Evolutionary conservation across 768 basidiomycete genomes (phyloP), one percentile per base, ranked within the genome.

Genomic region (Sutorius australiensis): DNA sequence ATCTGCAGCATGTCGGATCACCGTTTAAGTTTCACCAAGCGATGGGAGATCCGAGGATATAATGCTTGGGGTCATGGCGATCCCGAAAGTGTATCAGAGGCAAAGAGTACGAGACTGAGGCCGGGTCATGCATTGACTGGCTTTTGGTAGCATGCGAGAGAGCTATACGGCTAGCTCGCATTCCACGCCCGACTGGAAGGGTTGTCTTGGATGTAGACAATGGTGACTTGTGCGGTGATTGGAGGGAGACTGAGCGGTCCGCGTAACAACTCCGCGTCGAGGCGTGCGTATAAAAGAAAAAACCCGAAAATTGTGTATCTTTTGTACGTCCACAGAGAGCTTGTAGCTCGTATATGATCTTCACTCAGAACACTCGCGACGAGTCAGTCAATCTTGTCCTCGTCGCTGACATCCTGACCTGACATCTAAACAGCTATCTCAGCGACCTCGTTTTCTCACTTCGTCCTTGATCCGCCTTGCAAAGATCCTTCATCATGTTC

Each of bases 361-460:
- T 68, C 62, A 70, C 69, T 49, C 59, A 67, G 44, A 67, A 39
- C 43, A 71, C 67, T 6, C 68, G 67, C 59, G 69, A 68, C 68
- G 68, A 68, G 67, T 68, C 50, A 58, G 68, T 68, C 31, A 17
- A 7, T 0, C n/a, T 44, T 36, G 17, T 24, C 21, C 8, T 39
- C 40, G 16, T 40, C 40, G 55, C 44, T 54, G 34, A 59, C 12
- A 13, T 53, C 44, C 34, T 37, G 37, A 44, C 48, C 32, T 13
- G 21, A 34, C 27, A 9, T 40, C 12, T 27, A 24, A 51, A 32
- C 34, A 68, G 67, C 28, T 68, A 68, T 27, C 66, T 68, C 44
- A 70, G 67, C 36, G 67, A 68, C 44, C 64, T 66, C 44, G 62
- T 70, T 13, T 68, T 68, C 40, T 69, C 67, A 17, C 58, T 68